Evolutionary conservation across 495 filamentous ascomycete genomes (phyloP).

Genomic region (Thermochaetoides thermophila): DNA sequence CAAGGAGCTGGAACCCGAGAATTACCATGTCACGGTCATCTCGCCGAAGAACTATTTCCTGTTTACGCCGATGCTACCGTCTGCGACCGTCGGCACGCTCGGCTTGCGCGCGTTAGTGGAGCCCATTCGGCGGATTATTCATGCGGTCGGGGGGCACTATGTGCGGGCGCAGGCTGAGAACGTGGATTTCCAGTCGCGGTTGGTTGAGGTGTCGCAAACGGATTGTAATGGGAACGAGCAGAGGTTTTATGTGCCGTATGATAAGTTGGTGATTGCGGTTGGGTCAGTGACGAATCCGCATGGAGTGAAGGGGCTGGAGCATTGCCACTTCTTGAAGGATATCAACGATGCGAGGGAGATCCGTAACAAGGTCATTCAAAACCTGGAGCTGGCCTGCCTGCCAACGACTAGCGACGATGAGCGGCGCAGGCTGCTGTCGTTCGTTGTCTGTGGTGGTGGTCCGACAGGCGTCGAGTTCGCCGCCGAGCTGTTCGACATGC

Average conservation of each 20-base stretch:
- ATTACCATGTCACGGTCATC: constrained; percentile 90
- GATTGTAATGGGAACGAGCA: constrained; percentile 54
- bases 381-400: constrained; percentile 83
- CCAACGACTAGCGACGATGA: constrained; percentile 87
- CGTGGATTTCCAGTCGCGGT: constrained; percentile 78
- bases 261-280: constrained; percentile 92
- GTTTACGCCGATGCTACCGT: constrained; percentile 95
- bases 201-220: constrained; percentile 71
- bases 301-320: constrained; percentile 85
- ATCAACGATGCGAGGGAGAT: constrained; percentile 83
- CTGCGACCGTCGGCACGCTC: constrained; percentile 88
- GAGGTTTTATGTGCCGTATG: constrained; percentile 90
- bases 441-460: constrained; percentile 88
- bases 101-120: constrained; percentile 84
- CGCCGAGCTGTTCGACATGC: constrained; percentile 84
- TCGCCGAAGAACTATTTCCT: constrained; percentile 92
- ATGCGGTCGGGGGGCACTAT: constrained; percentile 71
- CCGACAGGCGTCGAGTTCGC: constrained; percentile 97
- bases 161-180: constrained; percentile 72
- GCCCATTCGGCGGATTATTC: constrained; percentile 73
- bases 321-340: constrained; percentile 89
- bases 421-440: constrained; percentile 73
- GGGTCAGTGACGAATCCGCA: constrained; percentile 89
- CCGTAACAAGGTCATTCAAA: constrained; percentile 78
- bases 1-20: constrained; percentile 75